Conservation (phyloP, 768 basidiomycete species). For the Boletus pseudo-olivaceus region DNA sequence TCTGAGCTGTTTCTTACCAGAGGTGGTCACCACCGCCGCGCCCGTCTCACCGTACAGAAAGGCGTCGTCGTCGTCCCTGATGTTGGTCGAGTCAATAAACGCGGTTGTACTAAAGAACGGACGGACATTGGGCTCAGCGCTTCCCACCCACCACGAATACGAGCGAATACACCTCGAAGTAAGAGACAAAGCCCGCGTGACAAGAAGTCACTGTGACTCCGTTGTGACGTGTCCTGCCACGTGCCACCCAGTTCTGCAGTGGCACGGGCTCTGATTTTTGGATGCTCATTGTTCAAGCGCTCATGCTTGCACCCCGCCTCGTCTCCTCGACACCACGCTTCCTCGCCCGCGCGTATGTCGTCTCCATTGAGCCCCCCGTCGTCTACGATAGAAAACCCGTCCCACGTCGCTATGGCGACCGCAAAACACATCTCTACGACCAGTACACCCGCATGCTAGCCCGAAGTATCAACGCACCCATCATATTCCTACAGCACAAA, state of each 20-base stretch:
- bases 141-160: constrained; percentile 18
- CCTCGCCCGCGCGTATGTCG: constrained; percentile 46
- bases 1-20: constrained; percentile 46
- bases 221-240: constrained; percentile 17
- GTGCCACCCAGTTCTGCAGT: neutral
- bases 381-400: constrained; percentile 49
- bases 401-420: constrained; percentile 70
- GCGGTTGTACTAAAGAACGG: constrained; percentile 13
- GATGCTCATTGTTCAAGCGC: too few relatives aligned
- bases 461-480: constrained; percentile 50
- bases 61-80: constrained; percentile 78
- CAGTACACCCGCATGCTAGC: constrained; percentile 74
- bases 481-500: constrained; percentile 76
- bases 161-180: constrained; percentile 18
- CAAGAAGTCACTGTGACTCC: constrained; percentile 18
- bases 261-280: neutral
- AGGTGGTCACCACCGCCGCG: constrained; percentile 31
- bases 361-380: constrained; percentile 52
- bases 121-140: constrained; percentile 29
- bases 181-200: constrained; percentile 28
- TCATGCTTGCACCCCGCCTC: constrained; percentile 13
- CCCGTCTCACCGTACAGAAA: constrained; percentile 67
- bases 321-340: constrained; percentile 11
- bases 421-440: constrained; percentile 78
- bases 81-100: constrained; percentile 25